Evolutionary conservation across 768 basidiomycete species (phyloP), one percentile per base, ranked within the genome.

Genomic region (Chalciporus piperatus): DNA sequence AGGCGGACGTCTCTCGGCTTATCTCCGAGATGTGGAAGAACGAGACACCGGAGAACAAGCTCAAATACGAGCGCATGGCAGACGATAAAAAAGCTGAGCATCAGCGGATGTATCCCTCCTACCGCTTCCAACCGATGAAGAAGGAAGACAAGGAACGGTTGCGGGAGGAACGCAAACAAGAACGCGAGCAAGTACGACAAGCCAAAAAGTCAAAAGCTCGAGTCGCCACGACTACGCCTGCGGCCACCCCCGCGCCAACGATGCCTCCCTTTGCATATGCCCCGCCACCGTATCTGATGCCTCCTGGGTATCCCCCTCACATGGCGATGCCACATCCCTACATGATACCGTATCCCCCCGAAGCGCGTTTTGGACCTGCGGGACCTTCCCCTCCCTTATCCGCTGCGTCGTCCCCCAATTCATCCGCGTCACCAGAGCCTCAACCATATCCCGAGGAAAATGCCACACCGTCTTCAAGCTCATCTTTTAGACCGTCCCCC

Each of bases 1-100:
- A 90, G 63, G 80, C 81, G 4, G 76, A 78, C 16, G 77, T 89
- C 44, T 90, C 88, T 41, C 80, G 78, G 56, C 54, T 77, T 17
- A 83, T 92, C 50, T 76, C 83, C 10, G 44, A 63, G 5, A 74
- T 84, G 76, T 92, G 89, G 90, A 81, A 68, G 59, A 68, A 70
- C 17, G 85, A 85, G 60, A 41, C 69, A 0, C 70, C 73, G 1
- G 70, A 68, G 0, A 74, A 82, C 51, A 80, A 75, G 58, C 70
- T 65, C 6, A 59, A 76, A 4, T 86, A 76, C 55, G 83, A 85
- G 57, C 71, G 73, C 28, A 67, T 70, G 51, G 83, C 83, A 3
- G 80, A 83, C 38, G 68, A 68, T 41, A 74, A 64, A 44, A 84
- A 84, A 60, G 72, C 71, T 1, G 74, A 76, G 47, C 85, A 87